Percentiles rank a stretch among this genome's conserved stretches.
phyloP scores from a whole-genome alignment of 139 green algal genomes.

The Chlamydomonas sp. region DNA sequence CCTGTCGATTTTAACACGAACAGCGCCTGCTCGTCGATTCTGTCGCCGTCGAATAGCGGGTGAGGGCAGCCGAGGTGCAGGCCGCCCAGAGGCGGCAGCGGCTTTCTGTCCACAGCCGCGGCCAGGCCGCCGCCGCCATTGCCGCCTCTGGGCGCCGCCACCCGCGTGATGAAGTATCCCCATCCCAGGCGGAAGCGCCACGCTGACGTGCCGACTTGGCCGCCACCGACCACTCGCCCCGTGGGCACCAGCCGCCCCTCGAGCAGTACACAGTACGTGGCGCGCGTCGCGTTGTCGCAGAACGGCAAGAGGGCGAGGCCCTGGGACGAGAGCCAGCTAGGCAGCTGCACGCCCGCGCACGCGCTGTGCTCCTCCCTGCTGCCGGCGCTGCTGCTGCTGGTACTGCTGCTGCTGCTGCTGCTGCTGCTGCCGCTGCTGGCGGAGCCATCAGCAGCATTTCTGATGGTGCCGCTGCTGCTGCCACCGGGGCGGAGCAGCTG shows the following conservation, averaged over 20 bases:
- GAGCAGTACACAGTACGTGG: not conserved
- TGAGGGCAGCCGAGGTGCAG: not conserved
- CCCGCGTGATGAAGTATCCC: not conserved
- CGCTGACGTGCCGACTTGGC: too few species aligned
- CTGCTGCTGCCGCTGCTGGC: not conserved
- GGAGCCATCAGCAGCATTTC: not conserved
- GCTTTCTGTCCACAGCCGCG: not conserved
- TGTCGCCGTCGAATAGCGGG: not conserved
- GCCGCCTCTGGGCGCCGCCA: not conserved
- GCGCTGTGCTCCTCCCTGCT: not conserved
- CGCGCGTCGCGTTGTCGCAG: not conserved
- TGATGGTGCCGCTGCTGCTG: not conserved
- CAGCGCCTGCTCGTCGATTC: not conserved
- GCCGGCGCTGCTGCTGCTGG: not conserved
- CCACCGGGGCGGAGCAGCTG: not conserved
- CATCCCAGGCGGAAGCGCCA: not conserved
- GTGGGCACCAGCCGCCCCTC: not conserved
- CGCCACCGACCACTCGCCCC: too few species aligned
- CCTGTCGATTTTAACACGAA: not conserved
- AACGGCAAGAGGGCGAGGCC: not conserved
- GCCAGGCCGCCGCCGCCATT: not conserved
- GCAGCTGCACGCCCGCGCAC: not conserved
- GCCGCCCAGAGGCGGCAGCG: too few species aligned
- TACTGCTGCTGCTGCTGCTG: not conserved
- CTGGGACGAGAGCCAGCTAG: too few species aligned